Conservation (phyloP, 345 rosid genomes). For the Eucalyptus caleyi region DNA sequence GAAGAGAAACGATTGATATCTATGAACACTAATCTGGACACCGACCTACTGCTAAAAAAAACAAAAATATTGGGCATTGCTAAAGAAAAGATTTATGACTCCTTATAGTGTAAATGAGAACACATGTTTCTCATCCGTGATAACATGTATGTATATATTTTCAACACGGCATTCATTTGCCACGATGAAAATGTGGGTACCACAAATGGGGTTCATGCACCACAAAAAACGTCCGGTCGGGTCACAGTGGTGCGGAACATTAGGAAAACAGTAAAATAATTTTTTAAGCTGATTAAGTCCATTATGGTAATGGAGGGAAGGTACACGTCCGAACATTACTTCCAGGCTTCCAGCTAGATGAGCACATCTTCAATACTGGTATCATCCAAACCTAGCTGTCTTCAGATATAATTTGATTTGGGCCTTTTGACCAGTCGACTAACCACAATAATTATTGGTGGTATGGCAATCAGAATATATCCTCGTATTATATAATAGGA, state of each 20-base stretch:
- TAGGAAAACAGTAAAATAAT: neutral
- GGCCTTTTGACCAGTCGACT: neutral
- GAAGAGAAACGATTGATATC: neutral
- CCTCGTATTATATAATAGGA: neutral
- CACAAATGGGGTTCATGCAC: neutral
- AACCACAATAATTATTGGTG: neutral
- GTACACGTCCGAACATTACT: neutral
- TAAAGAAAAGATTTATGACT: neutral
- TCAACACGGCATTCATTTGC: neutral
- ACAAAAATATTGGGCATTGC: neutral
- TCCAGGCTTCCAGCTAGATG: neutral
- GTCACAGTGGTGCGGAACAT: neutral
- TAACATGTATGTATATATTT: neutral
- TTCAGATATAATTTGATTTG: neutral
- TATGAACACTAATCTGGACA: neutral
- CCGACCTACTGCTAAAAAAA: accelerated
- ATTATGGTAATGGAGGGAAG: neutral
- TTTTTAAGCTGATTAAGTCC: neutral
- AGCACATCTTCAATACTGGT: neutral
- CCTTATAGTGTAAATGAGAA: neutral
- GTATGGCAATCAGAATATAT: neutral
- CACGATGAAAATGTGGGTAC: neutral
- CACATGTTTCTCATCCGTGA: neutral
- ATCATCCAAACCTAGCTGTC: neutral
- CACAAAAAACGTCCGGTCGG: neutral